These are phyloP conservation scores for Trichosporon ovoides DNA, from an alignment of 1,284 basidiomycete genomes.

Conservation along the genomic window DNA sequence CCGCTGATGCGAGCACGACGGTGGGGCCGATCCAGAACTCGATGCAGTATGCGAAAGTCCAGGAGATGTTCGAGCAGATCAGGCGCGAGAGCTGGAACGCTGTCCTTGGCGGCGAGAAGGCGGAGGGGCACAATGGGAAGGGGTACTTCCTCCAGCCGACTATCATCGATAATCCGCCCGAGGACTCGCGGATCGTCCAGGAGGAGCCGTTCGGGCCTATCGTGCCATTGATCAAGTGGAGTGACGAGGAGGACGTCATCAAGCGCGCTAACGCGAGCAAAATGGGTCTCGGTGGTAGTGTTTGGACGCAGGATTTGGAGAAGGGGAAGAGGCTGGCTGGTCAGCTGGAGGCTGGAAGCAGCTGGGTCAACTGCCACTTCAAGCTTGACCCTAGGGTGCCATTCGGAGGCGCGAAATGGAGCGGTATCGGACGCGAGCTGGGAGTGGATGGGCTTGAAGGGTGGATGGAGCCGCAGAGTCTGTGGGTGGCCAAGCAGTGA, in stretches of 20 bases:
- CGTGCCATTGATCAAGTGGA: constrained; percentile 63
- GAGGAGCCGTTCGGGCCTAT: constrained; percentile 88
- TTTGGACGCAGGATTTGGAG: constrained; percentile 82
- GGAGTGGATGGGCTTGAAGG: constrained; percentile 36
- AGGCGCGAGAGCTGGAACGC: constrained; percentile 76
- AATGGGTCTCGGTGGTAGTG: constrained; percentile 83
- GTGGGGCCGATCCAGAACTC: constrained; percentile 91
- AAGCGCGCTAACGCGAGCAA: constrained; percentile 74
- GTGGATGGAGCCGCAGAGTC: constrained; percentile 16
- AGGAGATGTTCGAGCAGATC: constrained; percentile 78
- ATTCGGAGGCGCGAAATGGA: constrained; percentile 69
- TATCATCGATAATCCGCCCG: constrained; percentile 73
- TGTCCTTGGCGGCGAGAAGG: constrained; percentile 68
- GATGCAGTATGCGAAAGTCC: constrained; percentile 79
- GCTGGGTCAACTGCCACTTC: constrained; percentile 63
- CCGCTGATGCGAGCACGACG: constrained; percentile 71
- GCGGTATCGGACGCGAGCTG: constrained; percentile 41
- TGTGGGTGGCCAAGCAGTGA: constrained; percentile 11
- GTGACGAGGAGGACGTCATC: constrained; percentile 87
- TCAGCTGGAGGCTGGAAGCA: constrained; percentile 84
- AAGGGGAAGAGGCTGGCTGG: constrained; percentile 91
- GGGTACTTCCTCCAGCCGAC: constrained; percentile 78
- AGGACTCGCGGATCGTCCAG: constrained; percentile 54
- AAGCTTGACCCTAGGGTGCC: constrained; percentile 66
- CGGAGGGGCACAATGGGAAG: constrained; percentile 45